Evolutionary conservation across 148 eudicot species (phyloP).

Genomic region (Pharnaceum exiguum): DNA sequence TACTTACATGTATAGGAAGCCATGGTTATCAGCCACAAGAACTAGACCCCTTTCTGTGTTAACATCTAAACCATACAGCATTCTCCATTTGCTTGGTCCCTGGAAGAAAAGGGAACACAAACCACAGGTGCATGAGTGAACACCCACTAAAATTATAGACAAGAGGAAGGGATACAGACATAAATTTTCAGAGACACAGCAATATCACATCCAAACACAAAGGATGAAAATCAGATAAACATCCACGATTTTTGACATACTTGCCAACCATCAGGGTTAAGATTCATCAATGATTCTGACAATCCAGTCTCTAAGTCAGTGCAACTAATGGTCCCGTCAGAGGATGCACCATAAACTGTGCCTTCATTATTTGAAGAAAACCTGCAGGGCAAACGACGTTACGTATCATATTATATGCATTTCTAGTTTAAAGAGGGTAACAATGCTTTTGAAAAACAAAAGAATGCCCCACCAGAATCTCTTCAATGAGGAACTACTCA

Average conservation of each 20-base stretch:
- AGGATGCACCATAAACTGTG: slow-evolving; percentile 75
- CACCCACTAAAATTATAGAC: background rate
- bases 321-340: slow-evolving; percentile 90
- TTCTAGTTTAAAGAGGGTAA: no score
- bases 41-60: slow-evolving; percentile 73
- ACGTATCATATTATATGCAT: slow-evolving; percentile 7
- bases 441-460: no score
- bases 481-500: background rate
- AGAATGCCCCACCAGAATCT: background rate
- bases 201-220: background rate
- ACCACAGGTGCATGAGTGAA: background rate
- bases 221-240: background rate
- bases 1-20: slow-evolving; percentile 67
- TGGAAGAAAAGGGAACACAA: slow-evolving; percentile 23
- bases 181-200: background rate
- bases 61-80: slow-evolving; percentile 93
- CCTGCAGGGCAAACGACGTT: slow-evolving; percentile 30
- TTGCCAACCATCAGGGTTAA: slow-evolving; percentile 96
- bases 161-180: background rate
- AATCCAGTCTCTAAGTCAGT: slow-evolving; percentile 96
- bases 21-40: slow-evolving; percentile 85
- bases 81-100: slow-evolving; percentile 90
- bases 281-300: slow-evolving; percentile 66
- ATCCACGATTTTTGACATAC: slow-evolving; percentile 26
- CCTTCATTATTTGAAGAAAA: slow-evolving; percentile 75